Percentiles rank a stretch among this genome's conserved stretches.
These are phyloP conservation scores for Cercospora nicotianae DNA, from an alignment of 2,329 filamentous ascomycete genomes.

Conservation along the genomic window DNA sequence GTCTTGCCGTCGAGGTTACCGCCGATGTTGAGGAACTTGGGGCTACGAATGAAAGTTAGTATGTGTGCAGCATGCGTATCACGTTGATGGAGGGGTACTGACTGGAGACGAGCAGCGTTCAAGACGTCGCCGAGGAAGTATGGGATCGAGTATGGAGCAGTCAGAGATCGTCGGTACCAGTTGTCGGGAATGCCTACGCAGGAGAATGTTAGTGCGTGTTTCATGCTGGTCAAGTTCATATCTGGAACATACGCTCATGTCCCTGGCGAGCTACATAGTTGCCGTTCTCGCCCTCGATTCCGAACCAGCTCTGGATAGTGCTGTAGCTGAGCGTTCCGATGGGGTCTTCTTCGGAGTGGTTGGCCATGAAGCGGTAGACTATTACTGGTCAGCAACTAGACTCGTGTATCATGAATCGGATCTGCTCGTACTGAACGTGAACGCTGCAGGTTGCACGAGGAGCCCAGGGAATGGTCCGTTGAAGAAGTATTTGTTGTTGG, in stretches of 20 bases:
- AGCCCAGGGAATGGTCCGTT: slow-evolving; percentile 14
- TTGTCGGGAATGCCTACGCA: slow-evolving; percentile 25
- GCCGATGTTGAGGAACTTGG: slow-evolving; percentile 38
- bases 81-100: background rate
- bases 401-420: background rate
- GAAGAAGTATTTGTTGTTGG: slow-evolving; percentile 37
- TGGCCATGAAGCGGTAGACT: slow-evolving; percentile 37
- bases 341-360: slow-evolving; percentile 30
- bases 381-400: background rate
- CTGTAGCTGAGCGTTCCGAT: slow-evolving; percentile 26
- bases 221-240: background rate
- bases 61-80: background rate
- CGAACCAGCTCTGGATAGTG: slow-evolving; percentile 31
- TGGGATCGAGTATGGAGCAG: slow-evolving; percentile 38
- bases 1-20: slow-evolving; percentile 40
- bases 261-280: slow-evolving; percentile 27
- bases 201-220: background rate
- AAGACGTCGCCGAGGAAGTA: slow-evolving; percentile 32
- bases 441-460: slow-evolving; percentile 29
- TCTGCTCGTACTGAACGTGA: slow-evolving; percentile 20
- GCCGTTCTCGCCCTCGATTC: slow-evolving; percentile 26
- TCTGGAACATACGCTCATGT: slow-evolving; percentile 21
- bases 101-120: slow-evolving; percentile 27
- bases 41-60: slow-evolving; percentile 11
- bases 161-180: slow-evolving; percentile 35